Base-by-base conservation (phyloP, 1,284 basidiomycete genomes). In the Phellopilus nigrolimitatus region DNA sequence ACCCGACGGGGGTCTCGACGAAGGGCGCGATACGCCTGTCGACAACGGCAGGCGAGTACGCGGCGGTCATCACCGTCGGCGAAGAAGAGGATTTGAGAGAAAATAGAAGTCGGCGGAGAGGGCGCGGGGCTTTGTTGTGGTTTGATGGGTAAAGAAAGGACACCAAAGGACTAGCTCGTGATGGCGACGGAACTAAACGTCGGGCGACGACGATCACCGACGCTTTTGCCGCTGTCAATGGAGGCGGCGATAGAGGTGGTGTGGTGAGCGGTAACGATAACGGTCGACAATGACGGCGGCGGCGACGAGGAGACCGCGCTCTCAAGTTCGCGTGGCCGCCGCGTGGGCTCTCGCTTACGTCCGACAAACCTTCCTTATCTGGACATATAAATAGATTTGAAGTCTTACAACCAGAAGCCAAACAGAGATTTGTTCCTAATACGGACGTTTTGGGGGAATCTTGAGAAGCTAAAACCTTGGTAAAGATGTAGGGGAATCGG, bases 21-120 rank as follows among this genome's bases (percentile, higher is more conserved):
- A 37, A 45, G 19, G 21, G 38, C 27, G 41, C 41, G 40, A 44
- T 19, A 27, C 45, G 49, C 31, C 42, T 37, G 31, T 27, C 34
- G 33, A 37, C 46, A 21, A 37, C 36, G 31, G 47, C 41, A 36
- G 43, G 43, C 24, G 45, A 45, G 24, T 43, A 48, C 36, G 51
- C 30, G 30, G 46, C 43, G 15, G 40, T 41, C 39, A 43, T 47
- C 13, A 31, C 31, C 22, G 49, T 51, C 42, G 34, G 31, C 21
- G 34, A 31, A 10, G 10, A 28, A 49, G 17, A 41, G 25, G 7
- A 39, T 34, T 21, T 42, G 19, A 43, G 28, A 6, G 33, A 38
- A 9, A 10, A 10, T 2, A 24, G 24, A n/a, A 17, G 28, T 19
- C 10, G 28, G 30, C 17, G 12, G 22, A 34, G 17, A 15, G 24